A percentile compares a stretch with the other conserved stretches of the same genome.
Conservation (phyloP, 2,329 filamentous ascomycete species). For the Colletotrichum tanaceti region DNA sequence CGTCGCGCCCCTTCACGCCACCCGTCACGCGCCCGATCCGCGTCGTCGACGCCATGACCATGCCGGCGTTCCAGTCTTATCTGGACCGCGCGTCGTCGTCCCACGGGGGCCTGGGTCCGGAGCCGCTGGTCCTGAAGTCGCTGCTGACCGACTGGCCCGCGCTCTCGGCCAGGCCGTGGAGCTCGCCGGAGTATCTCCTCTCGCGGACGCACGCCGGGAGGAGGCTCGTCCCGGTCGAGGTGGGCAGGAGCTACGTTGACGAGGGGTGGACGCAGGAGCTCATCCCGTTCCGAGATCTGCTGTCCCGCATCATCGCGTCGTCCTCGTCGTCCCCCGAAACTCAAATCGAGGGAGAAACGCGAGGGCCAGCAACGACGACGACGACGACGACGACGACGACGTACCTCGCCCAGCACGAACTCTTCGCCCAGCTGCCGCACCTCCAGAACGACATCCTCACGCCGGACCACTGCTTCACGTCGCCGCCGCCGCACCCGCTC, state of each 20-base stretch:
- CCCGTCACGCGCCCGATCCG: conserved; percentile 56
- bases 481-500: conserved; percentile 69
- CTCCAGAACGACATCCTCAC: conserved; percentile 80
- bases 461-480: conserved; percentile 86
- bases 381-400: conserved; percentile 25
- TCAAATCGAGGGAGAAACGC: not conserved
- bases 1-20: conserved; percentile 51
- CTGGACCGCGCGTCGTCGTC: conserved; percentile 55
- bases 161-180: conserved; percentile 75
- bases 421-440: conserved; percentile 83
- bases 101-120: conserved; percentile 45
- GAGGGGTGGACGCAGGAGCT: conserved; percentile 86
- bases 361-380: conserved; percentile 12
- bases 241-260: conserved; percentile 90
- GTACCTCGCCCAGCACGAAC: conserved; percentile 92
- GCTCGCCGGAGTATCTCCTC: conserved; percentile 77
- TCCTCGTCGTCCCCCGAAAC: not conserved
- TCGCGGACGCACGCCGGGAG: conserved; percentile 79
- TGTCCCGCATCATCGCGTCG: conserved; percentile 66
- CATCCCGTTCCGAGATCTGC: conserved; percentile 78
- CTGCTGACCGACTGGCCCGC: conserved; percentile 82
- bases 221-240: conserved; percentile 85
- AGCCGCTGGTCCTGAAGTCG: conserved; percentile 77
- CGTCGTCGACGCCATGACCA: conserved; percentile 58
- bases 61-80: conserved; percentile 71